A percentile compares a stretch with the other conserved stretches of the same genome.
Evolutionary conservation across 805 yeast species (phyloP).

Genomic region (Cyberlindnera xishuangbannaensis): DNA sequence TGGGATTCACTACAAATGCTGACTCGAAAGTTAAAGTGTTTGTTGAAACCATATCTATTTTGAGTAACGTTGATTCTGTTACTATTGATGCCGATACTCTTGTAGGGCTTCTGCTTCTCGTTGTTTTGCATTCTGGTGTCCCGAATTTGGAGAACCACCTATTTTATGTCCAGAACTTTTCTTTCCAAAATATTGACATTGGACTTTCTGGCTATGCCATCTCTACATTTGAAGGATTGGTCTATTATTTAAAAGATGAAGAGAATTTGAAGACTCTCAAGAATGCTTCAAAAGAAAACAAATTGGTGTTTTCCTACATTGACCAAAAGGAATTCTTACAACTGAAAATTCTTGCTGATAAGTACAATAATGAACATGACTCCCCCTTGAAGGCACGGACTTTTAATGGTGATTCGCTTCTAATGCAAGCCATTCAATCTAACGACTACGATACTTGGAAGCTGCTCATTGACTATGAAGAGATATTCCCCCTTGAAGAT

Average conservation of each 20-base stretch:
- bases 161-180: slow-evolving; percentile 57
- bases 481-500: slow-evolving; percentile 58
- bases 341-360: slow-evolving; percentile 24
- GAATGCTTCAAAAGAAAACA: slow-evolving; percentile 41
- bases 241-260: slow-evolving; percentile 49
- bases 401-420: slow-evolving; percentile 63
- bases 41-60: slow-evolving; percentile 42
- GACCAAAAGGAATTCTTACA: slow-evolving; percentile 26
- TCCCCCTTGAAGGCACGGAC: slow-evolving; percentile 33
- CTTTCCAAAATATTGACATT: slow-evolving; percentile 38
- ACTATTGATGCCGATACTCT: slow-evolving; percentile 77
- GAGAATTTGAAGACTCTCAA: slow-evolving; percentile 34
- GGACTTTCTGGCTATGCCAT: slow-evolving; percentile 74
- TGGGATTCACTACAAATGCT: slow-evolving; percentile 42
- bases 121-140: slow-evolving; percentile 58
- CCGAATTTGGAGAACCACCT: slow-evolving; percentile 57
- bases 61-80: slow-evolving; percentile 35
- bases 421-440: slow-evolving; percentile 55
- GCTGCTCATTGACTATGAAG: slow-evolving; percentile 39
- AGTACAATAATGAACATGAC: slow-evolving; percentile 18
- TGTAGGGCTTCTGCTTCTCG: slow-evolving; percentile 65
- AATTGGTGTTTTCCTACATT: slow-evolving; percentile 48
- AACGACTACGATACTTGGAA: slow-evolving; percentile 41
- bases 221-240: slow-evolving; percentile 79
- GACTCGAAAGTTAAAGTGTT: slow-evolving; percentile 43